Evolutionary conservation across 805 yeast genomes (phyloP), one percentile per base, ranked within the genome.

Genomic region (Pichia phayaonensis): DNA sequence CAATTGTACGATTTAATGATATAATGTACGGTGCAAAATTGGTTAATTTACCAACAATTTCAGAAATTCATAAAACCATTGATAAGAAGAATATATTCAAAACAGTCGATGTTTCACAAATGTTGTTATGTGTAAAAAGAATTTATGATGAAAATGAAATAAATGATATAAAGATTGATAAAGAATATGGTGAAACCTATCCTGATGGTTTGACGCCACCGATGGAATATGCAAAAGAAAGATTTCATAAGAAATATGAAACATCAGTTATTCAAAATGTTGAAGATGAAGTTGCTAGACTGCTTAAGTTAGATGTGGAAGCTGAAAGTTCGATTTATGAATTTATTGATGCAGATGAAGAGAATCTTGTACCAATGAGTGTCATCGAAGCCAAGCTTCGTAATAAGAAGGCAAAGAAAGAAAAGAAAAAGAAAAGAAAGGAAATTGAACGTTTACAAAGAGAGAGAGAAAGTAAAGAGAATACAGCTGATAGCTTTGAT

Each of bases 11-110:
- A 22, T 76, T 94, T n/a, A 78, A 81, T 53, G 84, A 81, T 42
- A 75, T 79, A 15, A 65, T 81, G 54, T 92, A 86, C 64, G 89
- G 87, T 8, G 97, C 95, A 0, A 81, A 88, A 55, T 69, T 94
- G 36, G 80, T 94, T n/a, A 92, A 90, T 59, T 70, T 94, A 55
- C 99, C 99, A 0, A 87, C 96, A 0, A 68, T 90, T 4, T 77
- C 87, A 11, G 99, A 94, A 64, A 80, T 86, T 8, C 88, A 84
- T 64, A 94, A 94, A 67, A 83, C 96, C 6, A 79, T 90, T 23
- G 99, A 94, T 64, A 79, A 81, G 60, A 92, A 92, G 64, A 94
- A 89, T 62, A 77, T 94, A 24, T 84, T 85, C 70, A 94, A 94
- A 62, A 81, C 95, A 0, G 74, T 88, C 34, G 98, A 94, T 65